Evolutionary conservation across 805 yeast genomes (phyloP), one percentile per base, ranked within the genome.

Genomic region (Ascoidea tarda): DNA sequence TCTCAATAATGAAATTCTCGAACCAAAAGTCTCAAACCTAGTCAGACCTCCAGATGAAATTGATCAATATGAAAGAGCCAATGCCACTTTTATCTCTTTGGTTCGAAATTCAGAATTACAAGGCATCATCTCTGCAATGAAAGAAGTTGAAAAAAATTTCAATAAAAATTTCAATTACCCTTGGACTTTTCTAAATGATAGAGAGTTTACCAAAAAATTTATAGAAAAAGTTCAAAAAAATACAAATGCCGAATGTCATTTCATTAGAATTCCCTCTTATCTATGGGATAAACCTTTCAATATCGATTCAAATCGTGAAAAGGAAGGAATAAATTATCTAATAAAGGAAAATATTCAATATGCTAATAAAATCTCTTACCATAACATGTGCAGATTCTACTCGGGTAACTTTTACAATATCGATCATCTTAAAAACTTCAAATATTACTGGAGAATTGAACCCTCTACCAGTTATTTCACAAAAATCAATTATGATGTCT

Each of bases 361-460:
- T 62, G 87, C 89, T 1, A 70, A 70, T 21, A 70, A 68, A 64
- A 64, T 62, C 21, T 81, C 89, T 0, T 87, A 87, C 60, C 95
- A 85, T 60, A 82, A 84, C 60, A 87, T 87, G 95, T 87, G 95
- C 63, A 74, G 95, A 32, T 87, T 82, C 65, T 84, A 85, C 63
- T 79, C 84, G 50, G 79, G 78, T 10, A 67, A 67, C 54, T 84
- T 86, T 60, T 84, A 74, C 62, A 73, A 82, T 50, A 77, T 83
- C 56, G 85, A 85, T 10, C 73, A 77, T 53, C 63, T 87, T 62
- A 68, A 72, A 54, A 70, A 84, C 54, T 82, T 74, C 66, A 75
- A 72, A 59, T 87, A 82, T 66, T 84, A 83, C 62, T 87, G 95
- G 96, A 70, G 96, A 56, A 71, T 87, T 49, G 95, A 87, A 65